A percentile compares a stretch with the other conserved stretches of the same genome.
phyloP scores from a whole-genome alignment of 345 rosid genomes.

The Arabidopsis suecica region DNA sequence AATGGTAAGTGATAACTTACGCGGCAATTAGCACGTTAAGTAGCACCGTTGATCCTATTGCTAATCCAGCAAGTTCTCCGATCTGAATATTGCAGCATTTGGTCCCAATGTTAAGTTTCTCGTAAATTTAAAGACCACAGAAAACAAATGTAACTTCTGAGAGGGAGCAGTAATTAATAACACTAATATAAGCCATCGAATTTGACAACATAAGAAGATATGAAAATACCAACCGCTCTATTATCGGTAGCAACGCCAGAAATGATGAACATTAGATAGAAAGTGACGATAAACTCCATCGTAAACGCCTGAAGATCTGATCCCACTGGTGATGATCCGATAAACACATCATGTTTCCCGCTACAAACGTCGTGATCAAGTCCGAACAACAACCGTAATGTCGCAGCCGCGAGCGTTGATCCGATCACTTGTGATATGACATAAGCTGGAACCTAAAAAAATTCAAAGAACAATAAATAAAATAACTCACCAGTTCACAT shows the following conservation, averaged over 20 bases:
- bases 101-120: conserved; percentile 17
- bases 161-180: not conserved
- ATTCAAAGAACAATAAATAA: not conserved
- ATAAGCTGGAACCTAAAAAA: conserved; percentile 74
- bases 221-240: conserved; percentile 69
- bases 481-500: not conserved
- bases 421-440: conserved; percentile 68
- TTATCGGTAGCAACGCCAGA: conserved; percentile 91
- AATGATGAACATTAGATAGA: conserved; percentile 85
- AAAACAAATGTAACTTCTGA: not conserved
- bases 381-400: conserved; percentile 65
- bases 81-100: conserved; percentile 50
- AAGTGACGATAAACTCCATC: conserved; percentile 88
- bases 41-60: conserved; percentile 82
- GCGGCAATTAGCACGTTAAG: conserved; percentile 87
- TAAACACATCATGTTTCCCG: conserved; percentile 64
- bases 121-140: not conserved
- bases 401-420: conserved; percentile 78
- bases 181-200: not conserved
- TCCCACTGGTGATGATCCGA: conserved; percentile 78
- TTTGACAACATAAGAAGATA: not conserved
- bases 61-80: conserved; percentile 94
- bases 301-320: conserved; percentile 68
- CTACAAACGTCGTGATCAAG: conserved; percentile 44
- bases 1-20: conserved; percentile 45